Evolutionary conservation across 495 filamentous ascomycete species (phyloP).

Genomic region (Xylaria acuta): DNA sequence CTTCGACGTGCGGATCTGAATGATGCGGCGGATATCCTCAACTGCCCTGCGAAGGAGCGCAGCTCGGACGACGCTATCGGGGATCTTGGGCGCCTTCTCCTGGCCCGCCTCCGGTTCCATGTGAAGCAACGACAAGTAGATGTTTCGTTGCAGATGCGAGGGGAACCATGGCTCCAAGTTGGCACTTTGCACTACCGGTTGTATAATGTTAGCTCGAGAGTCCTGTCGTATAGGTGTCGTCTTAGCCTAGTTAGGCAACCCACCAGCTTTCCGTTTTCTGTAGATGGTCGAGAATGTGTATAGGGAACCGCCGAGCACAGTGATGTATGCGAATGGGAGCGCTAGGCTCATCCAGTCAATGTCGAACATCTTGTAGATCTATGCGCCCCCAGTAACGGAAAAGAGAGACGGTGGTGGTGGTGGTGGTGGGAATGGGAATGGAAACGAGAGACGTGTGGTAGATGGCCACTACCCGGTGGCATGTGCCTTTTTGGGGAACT

Average conservation of each 20-base stretch:
- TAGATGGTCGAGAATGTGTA: conserved; percentile 92
- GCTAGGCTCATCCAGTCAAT: conserved; percentile 82
- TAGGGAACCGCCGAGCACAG: conserved; percentile 83
- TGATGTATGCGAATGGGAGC: conserved; percentile 85
- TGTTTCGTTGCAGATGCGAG: conserved; percentile 85
- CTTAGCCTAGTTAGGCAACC: conserved; percentile 34
- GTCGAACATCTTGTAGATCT: conserved; percentile 53
- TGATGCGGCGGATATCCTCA: conserved; percentile 89
- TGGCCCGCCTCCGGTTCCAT: conserved; percentile 72
- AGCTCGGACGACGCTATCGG: conserved; percentile 85
- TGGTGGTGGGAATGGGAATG: conserved; percentile 21
- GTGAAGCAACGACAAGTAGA: conserved; percentile 92
- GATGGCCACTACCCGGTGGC: conserved; percentile 6
- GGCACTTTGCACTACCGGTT: conserved; percentile 67
- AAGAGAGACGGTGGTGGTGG: neutral
- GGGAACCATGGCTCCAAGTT: conserved; percentile 92
- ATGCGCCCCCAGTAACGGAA: conserved; percentile 12
- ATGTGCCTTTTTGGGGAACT: conserved; percentile 34
- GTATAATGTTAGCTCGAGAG: conserved; percentile 28
- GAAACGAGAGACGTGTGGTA: conserved; percentile 25
- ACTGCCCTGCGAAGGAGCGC: conserved; percentile 87
- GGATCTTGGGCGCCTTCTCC: conserved; percentile 75
- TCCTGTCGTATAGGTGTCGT: neutral
- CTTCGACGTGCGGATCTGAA: conserved; percentile 84
- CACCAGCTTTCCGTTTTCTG: conserved; percentile 89